Base-by-base conservation (phyloP, 2,329 filamentous ascomycete species). In the Geoglossum cookeanum region DNA sequence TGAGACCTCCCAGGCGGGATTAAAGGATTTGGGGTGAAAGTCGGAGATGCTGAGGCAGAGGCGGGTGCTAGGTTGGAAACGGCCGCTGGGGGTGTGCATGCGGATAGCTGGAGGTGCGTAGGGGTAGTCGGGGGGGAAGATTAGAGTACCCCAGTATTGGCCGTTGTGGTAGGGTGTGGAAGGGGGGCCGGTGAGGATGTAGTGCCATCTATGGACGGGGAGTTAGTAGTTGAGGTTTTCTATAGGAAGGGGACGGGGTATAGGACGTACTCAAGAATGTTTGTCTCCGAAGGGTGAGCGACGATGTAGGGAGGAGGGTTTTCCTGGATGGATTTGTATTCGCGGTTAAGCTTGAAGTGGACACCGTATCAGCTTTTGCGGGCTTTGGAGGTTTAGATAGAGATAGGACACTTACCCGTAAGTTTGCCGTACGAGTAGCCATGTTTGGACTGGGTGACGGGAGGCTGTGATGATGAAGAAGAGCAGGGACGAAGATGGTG, bases 11-110 rank as follows among this genome's bases (percentile, higher is more conserved):
- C 92, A 98, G 0, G 92, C 90, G 1, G 92, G 92, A 68, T 98
- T 98, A 75, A 97, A 98, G 32, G 85, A 91, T 70, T 94, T 94
- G 3, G 92, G 92, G 68, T 98, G 92, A 72, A 97, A 98, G 68
- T 98, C 92, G 64, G 84, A 91, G 65, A 98, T 98, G 67, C 87
- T 94, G 53, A 98, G 83, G 66, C 92, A 98, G 27, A 98, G 80
- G 55, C 92, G 81, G 13, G 88, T 90, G 1, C 85, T 92, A 1
- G 90, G 88, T 68, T 95, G 88, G 73, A 98, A 98, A 66, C 92
- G 87, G 59, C 92, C 92, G 11, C 85, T 91, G 1, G 92, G 92
- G 0, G 92, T 98, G 75, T 97, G 92, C 92, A 98, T 98, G 67
- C 91, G 88, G 70, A 98, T 98, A 1, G 92, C 89, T 3, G 92